Base-by-base conservation (phyloP, 371 early-diverging fungal genomes). In the Mortierella polycephala region DNA sequence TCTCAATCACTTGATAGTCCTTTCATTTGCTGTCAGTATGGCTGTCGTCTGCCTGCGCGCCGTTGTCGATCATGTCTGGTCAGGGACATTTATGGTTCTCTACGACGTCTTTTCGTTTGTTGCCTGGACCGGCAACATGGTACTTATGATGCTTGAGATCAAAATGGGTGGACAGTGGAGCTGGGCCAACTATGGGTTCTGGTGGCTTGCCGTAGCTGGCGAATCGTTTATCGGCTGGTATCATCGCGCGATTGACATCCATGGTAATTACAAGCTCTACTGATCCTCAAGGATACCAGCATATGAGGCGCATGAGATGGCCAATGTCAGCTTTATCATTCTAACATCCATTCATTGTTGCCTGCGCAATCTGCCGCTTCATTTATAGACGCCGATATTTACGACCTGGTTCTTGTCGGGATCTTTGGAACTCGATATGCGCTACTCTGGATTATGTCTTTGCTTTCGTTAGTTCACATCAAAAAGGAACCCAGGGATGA, bases 111-210 rank as follows among this genome's bases (percentile, higher is more conserved):
- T 66, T 14, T 73, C 65, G 13, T 53, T 72, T 39, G 47, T 69
- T 8, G 65, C 80, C 23, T 40, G 73, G 20, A 42, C 50, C 6
- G 60, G 63, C 8, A 79, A 73, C 21, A 30, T 79, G 46, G 47
- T 55, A 7, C 41, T 79, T 42, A 79, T 79, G 74, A 30, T 58
- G 21, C 12, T 79, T 12, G 80, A 79, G 42, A 23, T 66, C 41
- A 18, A 30, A 0, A 73, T 57, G 46, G 70, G 67, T 5, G 80
- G 80, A 0, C 73, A 63, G 18, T 79, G 80, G 80, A 73, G 74
- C 44, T 79, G 80, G 80, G 70, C 80, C 23, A 73, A 73, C 46
- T 73, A 79, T 60, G 18, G 40, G 16, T 79, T 79, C 47, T 79
- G 80, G 80, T 69, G 69, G 74, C 53, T 79, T 7, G 70, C 67